A percentile compares a stretch with the other conserved stretches of the same genome.
These are phyloP conservation scores for Jackrogersella minutella DNA, from an alignment of 495 filamentous ascomycete species.

Conservation along the genomic window DNA sequence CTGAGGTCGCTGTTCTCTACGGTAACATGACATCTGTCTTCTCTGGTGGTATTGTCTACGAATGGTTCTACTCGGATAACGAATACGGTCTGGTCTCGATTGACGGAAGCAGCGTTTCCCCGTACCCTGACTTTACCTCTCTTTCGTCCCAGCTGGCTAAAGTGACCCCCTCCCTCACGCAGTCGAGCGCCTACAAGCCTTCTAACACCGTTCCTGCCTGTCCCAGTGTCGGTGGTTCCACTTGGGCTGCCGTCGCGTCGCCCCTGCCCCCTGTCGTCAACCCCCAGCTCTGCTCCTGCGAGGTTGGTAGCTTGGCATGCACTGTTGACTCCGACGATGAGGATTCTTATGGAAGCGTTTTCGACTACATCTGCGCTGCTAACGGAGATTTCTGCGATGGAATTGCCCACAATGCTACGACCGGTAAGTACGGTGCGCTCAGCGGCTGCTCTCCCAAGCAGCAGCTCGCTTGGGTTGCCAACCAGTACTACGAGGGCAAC, in stretches of 20 bases:
- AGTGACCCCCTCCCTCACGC: constrained; percentile 68
- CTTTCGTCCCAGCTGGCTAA: constrained; percentile 74
- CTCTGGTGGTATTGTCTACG: constrained; percentile 95
- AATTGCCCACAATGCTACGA: constrained; percentile 72
- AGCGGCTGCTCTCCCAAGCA: constrained; percentile 82
- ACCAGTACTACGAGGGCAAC: constrained; percentile 78
- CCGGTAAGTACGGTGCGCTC: constrained; percentile 83
- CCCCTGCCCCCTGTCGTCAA: constrained; percentile 84
- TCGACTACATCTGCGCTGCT: constrained; percentile 78
- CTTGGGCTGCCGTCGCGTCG: constrained; percentile 72
- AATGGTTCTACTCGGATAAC: constrained; percentile 93
- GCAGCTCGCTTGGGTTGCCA: constrained; percentile 81
- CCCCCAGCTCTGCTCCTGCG: constrained; percentile 77
- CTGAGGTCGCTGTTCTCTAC: constrained; percentile 84
- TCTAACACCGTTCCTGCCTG: constrained; percentile 78
- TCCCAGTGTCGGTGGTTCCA: constrained; percentile 68
- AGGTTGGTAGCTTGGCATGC: constrained; percentile 74
- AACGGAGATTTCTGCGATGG: constrained; percentile 67
- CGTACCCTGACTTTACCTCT: constrained; percentile 74
- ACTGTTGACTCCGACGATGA: constrained; percentile 60
- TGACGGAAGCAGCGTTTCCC: constrained; percentile 63
- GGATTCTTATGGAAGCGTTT: constrained; percentile 61
- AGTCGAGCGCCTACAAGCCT: constrained; percentile 75
- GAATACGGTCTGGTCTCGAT: constrained; percentile 85
- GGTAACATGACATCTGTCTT: constrained; percentile 78